phyloP scores from a whole-genome alignment of 1,284 basidiomycete genomes.

The Boletellus deceptivus region DNA sequence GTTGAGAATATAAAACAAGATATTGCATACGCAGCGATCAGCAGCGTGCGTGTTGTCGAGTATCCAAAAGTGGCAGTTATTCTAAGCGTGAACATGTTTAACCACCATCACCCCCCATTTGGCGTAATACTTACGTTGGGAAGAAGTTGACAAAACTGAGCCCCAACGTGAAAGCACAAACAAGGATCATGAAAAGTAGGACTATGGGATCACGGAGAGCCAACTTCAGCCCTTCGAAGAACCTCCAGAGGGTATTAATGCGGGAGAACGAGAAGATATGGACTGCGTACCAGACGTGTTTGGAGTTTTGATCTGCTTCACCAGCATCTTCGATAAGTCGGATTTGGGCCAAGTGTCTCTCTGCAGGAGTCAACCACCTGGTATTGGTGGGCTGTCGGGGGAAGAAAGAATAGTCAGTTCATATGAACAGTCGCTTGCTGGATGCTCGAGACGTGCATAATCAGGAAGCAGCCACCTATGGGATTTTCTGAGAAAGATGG shows the following conservation, averaged over 20 bases:
- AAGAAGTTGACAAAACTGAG: constrained; percentile 75
- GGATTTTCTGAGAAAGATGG: neutral
- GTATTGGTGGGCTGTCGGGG: constrained; percentile 59
- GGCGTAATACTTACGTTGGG: constrained; percentile 49
- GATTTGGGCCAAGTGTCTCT: constrained; percentile 66
- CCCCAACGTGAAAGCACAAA: constrained; percentile 53
- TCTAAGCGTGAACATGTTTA: constrained; percentile 32
- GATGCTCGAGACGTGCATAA: constrained; percentile 39
- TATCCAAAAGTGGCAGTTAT: constrained; percentile 67
- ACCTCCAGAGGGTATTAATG: constrained; percentile 33
- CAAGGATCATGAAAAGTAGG: constrained; percentile 58
- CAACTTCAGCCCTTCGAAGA: constrained; percentile 52
- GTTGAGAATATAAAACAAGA: constrained; percentile 8
- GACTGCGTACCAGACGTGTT: constrained; percentile 50
- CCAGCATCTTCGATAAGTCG: constrained; percentile 76
- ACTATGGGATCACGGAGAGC: constrained; percentile 70
- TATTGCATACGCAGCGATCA: constrained; percentile 57
- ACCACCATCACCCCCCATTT: neutral
- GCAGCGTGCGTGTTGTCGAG: constrained; percentile 49
- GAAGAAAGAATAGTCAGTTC: no score
- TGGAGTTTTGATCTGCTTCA: constrained; percentile 61
- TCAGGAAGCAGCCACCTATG: constrained; percentile 52
- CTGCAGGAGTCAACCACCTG: constrained; percentile 56
- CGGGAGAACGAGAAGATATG: neutral
- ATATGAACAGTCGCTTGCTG: constrained; percentile 51